Evolutionary conservation across 768 basidiomycete genomes (phyloP).

Genomic region (Amanita rubescens): DNA sequence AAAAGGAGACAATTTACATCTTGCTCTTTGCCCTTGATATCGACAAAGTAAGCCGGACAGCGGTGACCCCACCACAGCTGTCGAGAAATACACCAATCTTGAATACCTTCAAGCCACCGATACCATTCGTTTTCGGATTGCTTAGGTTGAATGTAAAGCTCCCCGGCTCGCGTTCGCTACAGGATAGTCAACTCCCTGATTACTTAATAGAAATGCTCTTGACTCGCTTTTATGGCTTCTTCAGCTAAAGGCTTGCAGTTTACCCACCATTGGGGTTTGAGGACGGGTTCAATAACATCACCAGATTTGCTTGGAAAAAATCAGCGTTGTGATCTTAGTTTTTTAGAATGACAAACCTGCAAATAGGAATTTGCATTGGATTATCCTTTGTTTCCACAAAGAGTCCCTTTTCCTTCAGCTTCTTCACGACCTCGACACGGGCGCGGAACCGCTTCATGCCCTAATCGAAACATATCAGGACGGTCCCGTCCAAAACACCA

Average conservation of each 20-base stretch:
- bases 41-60: slow-evolving; percentile 89
- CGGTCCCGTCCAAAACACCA: not conserved
- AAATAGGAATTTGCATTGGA: slow-evolving; percentile 94
- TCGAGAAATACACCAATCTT: slow-evolving; percentile 99
- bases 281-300: slow-evolving; percentile 88
- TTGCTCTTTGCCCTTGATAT: slow-evolving; percentile 66
- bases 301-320: slow-evolving; percentile 72
- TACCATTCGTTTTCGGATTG: slow-evolving; percentile 92
- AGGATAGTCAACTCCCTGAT: not conserved
- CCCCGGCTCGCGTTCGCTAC: slow-evolving; percentile 84
- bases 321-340: not conserved
- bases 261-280: slow-evolving; percentile 99
- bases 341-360: slow-evolving; percentile 45
- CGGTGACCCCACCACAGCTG: slow-evolving; percentile 99
- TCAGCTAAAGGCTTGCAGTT: slow-evolving; percentile 87
- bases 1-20: slow-evolving; percentile 39
- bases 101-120: slow-evolving; percentile 89
- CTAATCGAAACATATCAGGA: slow-evolving; percentile 15
- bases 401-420: slow-evolving; percentile 74
- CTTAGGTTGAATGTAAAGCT: slow-evolving; percentile 76
- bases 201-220: not conserved
- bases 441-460: slow-evolving; percentile 99
- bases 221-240: slow-evolving; percentile 74
- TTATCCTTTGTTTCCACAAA: slow-evolving; percentile 93
- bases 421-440: slow-evolving; percentile 74